Conservation (phyloP, 2,329 filamentous ascomycete species). For the Fusarium cyanostomum region DNA sequence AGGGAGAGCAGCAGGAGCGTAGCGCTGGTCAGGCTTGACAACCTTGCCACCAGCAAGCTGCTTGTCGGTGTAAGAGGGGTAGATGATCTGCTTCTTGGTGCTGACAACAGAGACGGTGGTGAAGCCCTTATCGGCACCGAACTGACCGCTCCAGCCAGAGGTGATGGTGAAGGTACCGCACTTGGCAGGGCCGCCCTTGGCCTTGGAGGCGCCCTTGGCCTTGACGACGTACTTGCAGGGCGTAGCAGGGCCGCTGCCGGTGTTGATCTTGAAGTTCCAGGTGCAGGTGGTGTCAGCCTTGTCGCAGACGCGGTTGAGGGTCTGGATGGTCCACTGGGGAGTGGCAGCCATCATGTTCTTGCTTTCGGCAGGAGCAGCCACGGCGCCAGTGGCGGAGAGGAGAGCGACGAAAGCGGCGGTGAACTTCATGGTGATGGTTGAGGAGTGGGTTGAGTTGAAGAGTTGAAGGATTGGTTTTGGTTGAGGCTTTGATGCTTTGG, state of each 20-base stretch:
- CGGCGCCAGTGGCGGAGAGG: constrained; percentile 45
- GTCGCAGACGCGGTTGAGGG: constrained; percentile 53
- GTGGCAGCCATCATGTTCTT: constrained; percentile 51
- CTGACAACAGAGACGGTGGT: constrained; percentile 61
- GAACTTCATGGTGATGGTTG: constrained; percentile 54
- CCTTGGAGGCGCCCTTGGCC: constrained; percentile 47
- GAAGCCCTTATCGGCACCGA: constrained; percentile 61
- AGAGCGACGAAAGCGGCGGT: constrained; percentile 50
- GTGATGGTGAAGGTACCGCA: constrained; percentile 62
- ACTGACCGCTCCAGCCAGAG: constrained; percentile 65
- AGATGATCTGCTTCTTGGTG: constrained; percentile 55
- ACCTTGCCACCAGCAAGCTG: constrained; percentile 55
- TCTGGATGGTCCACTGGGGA: constrained; percentile 54
- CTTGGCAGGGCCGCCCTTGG: constrained; percentile 49
- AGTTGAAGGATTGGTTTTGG: neutral
- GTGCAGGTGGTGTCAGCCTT: constrained; percentile 51
- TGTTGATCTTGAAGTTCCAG: constrained; percentile 56
- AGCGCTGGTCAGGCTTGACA: constrained; percentile 60
- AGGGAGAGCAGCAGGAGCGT: constrained; percentile 46
- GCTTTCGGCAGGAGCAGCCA: constrained; percentile 46
- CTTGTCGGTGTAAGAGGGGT: constrained; percentile 62
- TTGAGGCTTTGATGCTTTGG: neutral
- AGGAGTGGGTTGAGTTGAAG: neutral
- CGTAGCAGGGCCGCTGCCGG: constrained; percentile 52
- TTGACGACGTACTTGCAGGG: constrained; percentile 45